Conservation (phyloP, 2,329 filamentous ascomycete genomes). For the Verticillium nonalfalfae region DNA sequence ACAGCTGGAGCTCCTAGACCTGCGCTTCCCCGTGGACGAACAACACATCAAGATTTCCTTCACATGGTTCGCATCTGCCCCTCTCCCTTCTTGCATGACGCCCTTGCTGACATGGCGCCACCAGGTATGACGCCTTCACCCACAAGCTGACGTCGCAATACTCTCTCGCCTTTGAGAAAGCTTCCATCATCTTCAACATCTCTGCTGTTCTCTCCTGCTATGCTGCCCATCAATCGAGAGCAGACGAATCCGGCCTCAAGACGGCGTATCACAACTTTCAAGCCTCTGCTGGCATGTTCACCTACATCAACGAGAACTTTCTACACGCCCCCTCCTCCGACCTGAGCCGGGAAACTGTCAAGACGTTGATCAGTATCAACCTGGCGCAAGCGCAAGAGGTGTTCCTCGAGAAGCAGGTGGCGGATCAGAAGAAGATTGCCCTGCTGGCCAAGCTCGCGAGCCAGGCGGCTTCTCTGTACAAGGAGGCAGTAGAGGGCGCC, state of each 20-base stretch:
- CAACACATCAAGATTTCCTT: constrained; percentile 99
- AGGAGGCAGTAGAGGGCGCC: constrained; percentile 80
- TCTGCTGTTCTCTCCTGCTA: constrained; percentile 94
- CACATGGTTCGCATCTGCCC: constrained; percentile 67
- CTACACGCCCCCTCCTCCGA: constrained; percentile 96
- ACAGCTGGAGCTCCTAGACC: constrained; percentile 87
- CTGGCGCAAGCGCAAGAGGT: constrained; percentile 96
- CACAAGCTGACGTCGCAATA: constrained; percentile 97
- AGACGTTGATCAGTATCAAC: constrained; percentile 87
- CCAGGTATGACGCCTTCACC: constrained; percentile 98
- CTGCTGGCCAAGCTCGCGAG: constrained; percentile 88
- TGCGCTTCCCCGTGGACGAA: constrained; percentile 95
- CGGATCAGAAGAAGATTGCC: constrained; percentile 87
- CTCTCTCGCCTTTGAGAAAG: constrained; percentile 95
- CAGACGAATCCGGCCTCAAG: constrained; percentile 89
- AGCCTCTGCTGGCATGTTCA: constrained; percentile 98
- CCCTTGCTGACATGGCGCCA: neutral
- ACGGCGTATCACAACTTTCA: constrained; percentile 98
- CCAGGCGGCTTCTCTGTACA: constrained; percentile 82
- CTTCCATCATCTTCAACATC: constrained; percentile 99
- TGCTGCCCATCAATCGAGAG: constrained; percentile 85
- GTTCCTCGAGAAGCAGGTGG: constrained; percentile 92
- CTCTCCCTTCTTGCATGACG: neutral
- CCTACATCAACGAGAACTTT: constrained; percentile 99
- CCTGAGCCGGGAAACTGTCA: constrained; percentile 89